Evolutionary conservation across 345 rosid species (phyloP).

Genomic region (Syzygium jambos): DNA sequence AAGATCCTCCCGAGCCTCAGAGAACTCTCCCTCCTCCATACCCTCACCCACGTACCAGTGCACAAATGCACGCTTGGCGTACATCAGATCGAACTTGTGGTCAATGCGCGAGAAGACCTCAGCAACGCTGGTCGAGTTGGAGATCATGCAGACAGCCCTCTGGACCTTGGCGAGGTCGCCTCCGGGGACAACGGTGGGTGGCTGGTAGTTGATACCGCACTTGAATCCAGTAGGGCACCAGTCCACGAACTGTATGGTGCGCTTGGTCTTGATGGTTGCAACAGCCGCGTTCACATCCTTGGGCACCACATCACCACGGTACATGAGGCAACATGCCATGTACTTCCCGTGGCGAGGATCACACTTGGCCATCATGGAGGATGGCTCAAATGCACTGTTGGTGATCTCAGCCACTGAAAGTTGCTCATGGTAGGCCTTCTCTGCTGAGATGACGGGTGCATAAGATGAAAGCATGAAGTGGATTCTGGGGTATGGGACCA

Average conservation of each 20-base stretch:
- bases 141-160: slow-evolving; percentile 78
- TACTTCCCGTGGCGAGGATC: slow-evolving; percentile 89
- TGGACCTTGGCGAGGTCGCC: slow-evolving; percentile 79
- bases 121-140: slow-evolving; percentile 72
- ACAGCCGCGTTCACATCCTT: slow-evolving; percentile 73
- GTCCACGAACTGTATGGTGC: slow-evolving; percentile 68
- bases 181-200: slow-evolving; percentile 76
- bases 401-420: slow-evolving; percentile 59
- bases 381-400: slow-evolving; percentile 42
- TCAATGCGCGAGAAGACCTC: slow-evolving; percentile 74
- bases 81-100: slow-evolving; percentile 75
- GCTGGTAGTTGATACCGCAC: slow-evolving; percentile 76
- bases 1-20: slow-evolving; percentile 76
- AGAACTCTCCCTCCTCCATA: slow-evolving; percentile 82
- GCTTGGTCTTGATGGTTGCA: slow-evolving; percentile 66
- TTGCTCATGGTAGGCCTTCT: slow-evolving; percentile 45
- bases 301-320: slow-evolving; percentile 78
- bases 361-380: slow-evolving; percentile 51
- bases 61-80: slow-evolving; percentile 66
- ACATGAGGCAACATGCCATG: slow-evolving; percentile 82
- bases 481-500: slow-evolving; percentile 79
- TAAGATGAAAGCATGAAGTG: slow-evolving; percentile 84
- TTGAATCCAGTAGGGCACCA: slow-evolving; percentile 86
- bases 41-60: slow-evolving; percentile 88
- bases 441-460: slow-evolving; percentile 68